These are phyloP conservation scores for Leccinum longicurvipes DNA, from an alignment of 768 basidiomycete genomes.

Conservation along the genomic window DNA sequence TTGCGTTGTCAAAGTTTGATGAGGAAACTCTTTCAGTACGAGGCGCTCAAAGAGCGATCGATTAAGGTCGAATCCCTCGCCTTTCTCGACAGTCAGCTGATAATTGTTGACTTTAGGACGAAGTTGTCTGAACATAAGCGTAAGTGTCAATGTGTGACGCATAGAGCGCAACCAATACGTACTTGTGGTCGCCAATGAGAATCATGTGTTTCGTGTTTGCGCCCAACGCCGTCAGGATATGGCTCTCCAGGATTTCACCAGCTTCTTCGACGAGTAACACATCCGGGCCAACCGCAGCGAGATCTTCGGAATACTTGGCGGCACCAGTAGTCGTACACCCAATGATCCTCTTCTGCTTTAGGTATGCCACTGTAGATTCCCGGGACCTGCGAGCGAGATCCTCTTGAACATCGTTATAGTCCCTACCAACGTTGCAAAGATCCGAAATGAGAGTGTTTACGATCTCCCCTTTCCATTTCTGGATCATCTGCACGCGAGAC, in stretches of 20 bases:
- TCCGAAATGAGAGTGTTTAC: conserved; percentile 32
- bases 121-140: conserved; percentile 47
- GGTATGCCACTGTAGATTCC: conserved; percentile 33
- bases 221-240: conserved; percentile 59
- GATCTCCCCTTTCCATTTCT: conserved; percentile 39
- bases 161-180: background rate
- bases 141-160: background rate
- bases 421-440: conserved; percentile 32
- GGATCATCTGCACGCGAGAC: conserved; percentile 26
- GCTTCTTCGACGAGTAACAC: conserved; percentile 71
- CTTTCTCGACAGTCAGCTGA: conserved; percentile 63
- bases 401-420: conserved; percentile 42
- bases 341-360: conserved; percentile 54
- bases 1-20: conserved; percentile 51
- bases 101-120: conserved; percentile 74
- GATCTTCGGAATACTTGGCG: conserved; percentile 52
- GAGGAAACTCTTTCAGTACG: conserved; percentile 59
- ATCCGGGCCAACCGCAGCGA: conserved; percentile 45
- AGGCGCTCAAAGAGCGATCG: conserved; percentile 68
- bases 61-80: conserved; percentile 66
- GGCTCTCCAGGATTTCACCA: conserved; percentile 70
- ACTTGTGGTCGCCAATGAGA: conserved; percentile 76
- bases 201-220: conserved; percentile 50
- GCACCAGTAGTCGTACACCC: conserved; percentile 72
- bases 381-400: conserved; percentile 36